phyloP scores from a whole-genome alignment of 2,329 filamentous ascomycete genomes.

The Colletotrichum sp. region DNA sequence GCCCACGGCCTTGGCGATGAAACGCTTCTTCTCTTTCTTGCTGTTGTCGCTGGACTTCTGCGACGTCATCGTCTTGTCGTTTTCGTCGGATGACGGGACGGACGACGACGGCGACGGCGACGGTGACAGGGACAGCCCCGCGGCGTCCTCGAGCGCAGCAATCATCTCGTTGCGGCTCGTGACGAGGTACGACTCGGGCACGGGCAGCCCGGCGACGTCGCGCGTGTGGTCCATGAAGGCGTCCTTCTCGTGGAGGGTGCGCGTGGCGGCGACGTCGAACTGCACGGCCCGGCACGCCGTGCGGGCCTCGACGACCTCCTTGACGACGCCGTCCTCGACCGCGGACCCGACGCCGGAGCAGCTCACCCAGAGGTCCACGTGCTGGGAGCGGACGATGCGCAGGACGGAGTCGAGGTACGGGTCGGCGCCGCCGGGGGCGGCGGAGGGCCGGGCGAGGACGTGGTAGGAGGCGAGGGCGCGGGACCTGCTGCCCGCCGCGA shows the following conservation, averaged over 20 bases:
- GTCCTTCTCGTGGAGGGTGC: conserved; percentile 68
- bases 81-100: background rate
- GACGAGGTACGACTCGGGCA: conserved; percentile 59
- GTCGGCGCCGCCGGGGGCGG: conserved; percentile 30
- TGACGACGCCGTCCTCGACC: conserved; percentile 70
- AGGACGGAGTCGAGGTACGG: conserved; percentile 63
- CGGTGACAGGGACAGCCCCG: background rate
- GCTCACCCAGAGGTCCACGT: conserved; percentile 74
- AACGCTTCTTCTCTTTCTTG: conserved; percentile 40
- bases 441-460: conserved; percentile 38
- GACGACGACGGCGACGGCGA: background rate
- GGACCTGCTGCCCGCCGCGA: conserved; percentile 64
- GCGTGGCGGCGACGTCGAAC: conserved; percentile 61
- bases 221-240: conserved; percentile 66
- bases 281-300: conserved; percentile 69
- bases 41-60: background rate
- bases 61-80: background rate
- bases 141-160: conserved; percentile 49
- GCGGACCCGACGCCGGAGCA: conserved; percentile 73
- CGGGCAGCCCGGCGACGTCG: conserved; percentile 53
- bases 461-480: conserved; percentile 61
- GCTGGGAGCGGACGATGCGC: conserved; percentile 63
- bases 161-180: conserved; percentile 57
- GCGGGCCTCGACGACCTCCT: conserved; percentile 62
- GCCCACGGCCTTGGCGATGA: conserved; percentile 71